Base-by-base conservation (phyloP, 345 rosid genomes). In the Firmiana major region DNA sequence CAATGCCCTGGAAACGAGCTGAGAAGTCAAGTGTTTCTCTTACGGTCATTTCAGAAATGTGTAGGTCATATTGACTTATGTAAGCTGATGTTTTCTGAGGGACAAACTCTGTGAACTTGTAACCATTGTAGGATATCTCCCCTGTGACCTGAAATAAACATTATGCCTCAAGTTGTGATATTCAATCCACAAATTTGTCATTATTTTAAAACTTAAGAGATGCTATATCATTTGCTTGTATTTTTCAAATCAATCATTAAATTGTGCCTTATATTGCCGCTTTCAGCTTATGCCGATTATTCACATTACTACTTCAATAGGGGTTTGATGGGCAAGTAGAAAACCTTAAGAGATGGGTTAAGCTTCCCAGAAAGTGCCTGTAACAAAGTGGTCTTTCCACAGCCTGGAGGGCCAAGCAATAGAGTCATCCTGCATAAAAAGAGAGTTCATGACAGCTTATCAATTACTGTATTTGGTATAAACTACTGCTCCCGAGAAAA, bases 1-100 rank as follows among this genome's bases (percentile, higher is more conserved):
- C 93, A 51, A 77, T 78, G 19, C 88, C 90, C 77, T 88, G 96
- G 77, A 88, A 89, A 60, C 85, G 84, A 0, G 91, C 90, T 1
- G 96, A 86, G 78, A 91, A 89, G 54, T 87, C 90, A 1, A 91
- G 81, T 21, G 92, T 88, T 77, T 91, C 96, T 81, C 92, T 86
- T 17, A 90, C 91, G 67, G 90, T 89, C 85, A 91, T 63, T 71
- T 91, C 91, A 58, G 87, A 87, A 34, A 89, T 87, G 70, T 91
- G 96, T 36, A 87, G 77, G 79, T 91, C 96, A 60, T 86, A 82
- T 69, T 89, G 96, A 77, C 96, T 86, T 75, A 89, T 84, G 63
- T 89, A 91, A 48, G 92, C 86, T 17, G 92, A 86, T 31, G 92
- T 88, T 76, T 87, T 88, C 71, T 88, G 87, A 1, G 96, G 91